These are phyloP conservation scores for Trichoderma erinaceum DNA, from an alignment of 495 filamentous ascomycete species.

Conservation along the genomic window DNA sequence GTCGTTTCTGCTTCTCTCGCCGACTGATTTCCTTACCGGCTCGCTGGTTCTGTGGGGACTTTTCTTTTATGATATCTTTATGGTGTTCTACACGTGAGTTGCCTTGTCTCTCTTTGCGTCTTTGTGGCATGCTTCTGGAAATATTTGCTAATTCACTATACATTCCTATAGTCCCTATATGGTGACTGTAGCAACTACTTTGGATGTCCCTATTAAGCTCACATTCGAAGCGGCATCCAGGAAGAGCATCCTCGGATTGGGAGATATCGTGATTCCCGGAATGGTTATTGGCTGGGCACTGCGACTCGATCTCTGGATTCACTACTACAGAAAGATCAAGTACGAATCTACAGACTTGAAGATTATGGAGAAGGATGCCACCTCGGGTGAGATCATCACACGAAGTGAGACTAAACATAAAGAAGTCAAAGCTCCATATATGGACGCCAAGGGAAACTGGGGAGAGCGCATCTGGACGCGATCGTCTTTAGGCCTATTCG, in stretches of 20 bases:
- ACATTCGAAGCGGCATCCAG: conserved; percentile 67
- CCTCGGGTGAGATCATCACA: conserved; percentile 29
- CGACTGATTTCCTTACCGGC: conserved; percentile 81
- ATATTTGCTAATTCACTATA: conserved; percentile 13
- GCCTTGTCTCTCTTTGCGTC: not conserved
- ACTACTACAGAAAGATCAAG: conserved; percentile 54
- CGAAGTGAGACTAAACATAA: conserved; percentile 28
- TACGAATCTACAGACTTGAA: conserved; percentile 32
- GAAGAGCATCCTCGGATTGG: conserved; percentile 82
- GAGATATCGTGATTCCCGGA: conserved; percentile 91
- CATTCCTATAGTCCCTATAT: conserved; percentile 59
- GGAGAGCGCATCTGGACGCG: conserved; percentile 80
- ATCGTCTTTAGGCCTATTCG: conserved; percentile 25
- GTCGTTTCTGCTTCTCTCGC: conserved; percentile 76
- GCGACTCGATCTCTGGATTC: conserved; percentile 81
- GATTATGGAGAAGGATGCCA: conserved; percentile 29
- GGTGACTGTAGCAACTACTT: conserved; percentile 84
- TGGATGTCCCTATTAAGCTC: conserved; percentile 92
- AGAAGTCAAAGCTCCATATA: conserved; percentile 50
- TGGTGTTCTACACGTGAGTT: conserved; percentile 86
- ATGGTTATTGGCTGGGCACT: conserved; percentile 84
- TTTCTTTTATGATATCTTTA: conserved; percentile 93
- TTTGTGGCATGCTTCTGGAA: conserved; percentile 7
- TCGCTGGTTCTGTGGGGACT: conserved; percentile 68
- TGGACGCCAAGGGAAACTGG: conserved; percentile 61